Conservation (phyloP, 169 alveolate species). For the Sarcocystis neurona region DNA sequence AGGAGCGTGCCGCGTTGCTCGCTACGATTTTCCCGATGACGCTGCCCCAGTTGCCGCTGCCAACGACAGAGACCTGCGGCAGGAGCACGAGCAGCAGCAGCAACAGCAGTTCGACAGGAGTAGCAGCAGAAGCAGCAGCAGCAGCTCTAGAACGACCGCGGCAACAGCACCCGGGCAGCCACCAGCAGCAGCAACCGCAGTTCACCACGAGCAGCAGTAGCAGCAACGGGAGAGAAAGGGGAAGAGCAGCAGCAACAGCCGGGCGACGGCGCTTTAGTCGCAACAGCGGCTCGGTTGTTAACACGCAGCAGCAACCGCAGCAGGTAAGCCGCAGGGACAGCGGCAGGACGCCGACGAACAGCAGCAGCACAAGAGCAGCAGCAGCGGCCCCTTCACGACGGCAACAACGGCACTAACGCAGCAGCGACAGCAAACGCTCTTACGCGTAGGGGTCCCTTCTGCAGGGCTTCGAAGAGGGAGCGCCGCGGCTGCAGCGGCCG, state of each 20-base stretch:
- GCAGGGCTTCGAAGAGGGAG: conserved; percentile 60
- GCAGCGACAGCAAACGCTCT: background rate
- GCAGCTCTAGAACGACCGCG: background rate
- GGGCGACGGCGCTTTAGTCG: background rate
- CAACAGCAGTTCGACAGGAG: background rate
- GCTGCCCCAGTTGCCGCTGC: conserved; percentile 89
- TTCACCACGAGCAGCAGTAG: background rate
- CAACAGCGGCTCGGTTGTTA: background rate
- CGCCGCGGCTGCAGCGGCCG: conserved; percentile 6
- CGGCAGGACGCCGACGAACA: background rate
- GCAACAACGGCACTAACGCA: background rate
- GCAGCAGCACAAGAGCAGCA: background rate
- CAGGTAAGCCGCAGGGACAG: background rate
- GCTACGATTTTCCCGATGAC: conserved; percentile 82
- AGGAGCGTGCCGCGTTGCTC: conserved; percentile 61
- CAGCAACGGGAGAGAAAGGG: background rate
- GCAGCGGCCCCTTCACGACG: background rate
- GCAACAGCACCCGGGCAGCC: background rate
- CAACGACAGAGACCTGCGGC: conserved; percentile 79
- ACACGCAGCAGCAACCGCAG: background rate
- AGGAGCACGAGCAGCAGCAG: background rate
- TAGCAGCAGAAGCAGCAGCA: background rate
- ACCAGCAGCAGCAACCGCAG: background rate
- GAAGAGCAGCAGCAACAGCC: background rate
- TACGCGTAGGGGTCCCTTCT: conserved; percentile 61